phyloP scores from a whole-genome alignment of 2,329 filamentous ascomycete genomes.

The Seiridium unicorne region DNA sequence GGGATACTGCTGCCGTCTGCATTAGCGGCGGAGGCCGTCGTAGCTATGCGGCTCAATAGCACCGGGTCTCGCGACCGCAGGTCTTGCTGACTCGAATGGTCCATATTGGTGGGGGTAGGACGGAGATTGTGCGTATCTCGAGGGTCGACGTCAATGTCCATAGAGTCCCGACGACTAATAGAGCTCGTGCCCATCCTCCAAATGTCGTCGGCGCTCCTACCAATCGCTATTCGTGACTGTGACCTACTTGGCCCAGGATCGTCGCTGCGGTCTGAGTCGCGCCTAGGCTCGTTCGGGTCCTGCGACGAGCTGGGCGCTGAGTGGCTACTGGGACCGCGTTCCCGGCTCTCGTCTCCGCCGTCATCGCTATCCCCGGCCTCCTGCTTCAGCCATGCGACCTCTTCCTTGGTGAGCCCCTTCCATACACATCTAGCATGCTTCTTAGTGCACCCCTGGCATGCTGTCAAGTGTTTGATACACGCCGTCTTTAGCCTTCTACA shows the following conservation, averaged over 20 bases:
- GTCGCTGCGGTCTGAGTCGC: conserved; percentile 20
- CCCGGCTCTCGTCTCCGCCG: conserved; percentile 23
- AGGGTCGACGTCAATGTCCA: conserved; percentile 30
- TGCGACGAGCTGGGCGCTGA: conserved; percentile 20
- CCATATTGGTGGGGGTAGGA: conserved; percentile 5
- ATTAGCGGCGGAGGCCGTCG: not conserved
- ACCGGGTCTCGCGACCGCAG: conserved; percentile 16
- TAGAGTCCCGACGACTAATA: conserved; percentile 19
- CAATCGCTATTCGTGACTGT: conserved; percentile 23
- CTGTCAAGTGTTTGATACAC: conserved; percentile 82
- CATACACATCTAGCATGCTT: conserved; percentile 89
- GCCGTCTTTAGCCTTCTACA: conserved; percentile 78
- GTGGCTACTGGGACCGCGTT: conserved; percentile 12
- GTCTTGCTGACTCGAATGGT: conserved; percentile 12
- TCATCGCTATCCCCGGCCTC: conserved; percentile 21
- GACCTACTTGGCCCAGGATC: conserved; percentile 17
- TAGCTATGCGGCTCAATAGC: conserved; percentile 26
- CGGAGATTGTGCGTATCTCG: conserved; percentile 18
- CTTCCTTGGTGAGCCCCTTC: conserved; percentile 76
- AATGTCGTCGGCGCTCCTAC: conserved; percentile 25
- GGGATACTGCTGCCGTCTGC: not conserved
- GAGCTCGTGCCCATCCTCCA: conserved; percentile 27
- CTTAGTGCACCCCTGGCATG: conserved; percentile 83
- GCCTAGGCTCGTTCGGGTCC: conserved; percentile 17
- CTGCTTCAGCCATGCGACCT: conserved; percentile 41